Conservation (phyloP, 257 asterid genomes). For the Solanum corneliomulleri region DNA sequence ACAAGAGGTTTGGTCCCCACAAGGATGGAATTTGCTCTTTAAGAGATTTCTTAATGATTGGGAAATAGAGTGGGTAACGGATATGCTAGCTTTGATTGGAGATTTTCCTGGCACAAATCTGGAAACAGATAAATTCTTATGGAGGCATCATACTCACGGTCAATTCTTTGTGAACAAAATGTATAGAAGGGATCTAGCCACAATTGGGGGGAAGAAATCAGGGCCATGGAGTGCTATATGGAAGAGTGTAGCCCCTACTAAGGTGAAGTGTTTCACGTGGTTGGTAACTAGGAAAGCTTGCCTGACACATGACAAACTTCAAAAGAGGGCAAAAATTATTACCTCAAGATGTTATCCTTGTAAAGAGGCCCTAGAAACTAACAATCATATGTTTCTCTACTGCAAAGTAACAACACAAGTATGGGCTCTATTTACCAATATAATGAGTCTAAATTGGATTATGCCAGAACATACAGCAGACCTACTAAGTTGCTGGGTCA, state of each 20-base stretch:
- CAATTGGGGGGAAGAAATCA: background rate
- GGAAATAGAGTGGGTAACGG: background rate
- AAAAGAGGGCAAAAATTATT: background rate
- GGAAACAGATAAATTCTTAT: too few species aligned
- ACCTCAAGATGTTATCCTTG: background rate
- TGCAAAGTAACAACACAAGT: background rate
- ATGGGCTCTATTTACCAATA: background rate
- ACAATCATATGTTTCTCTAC: background rate
- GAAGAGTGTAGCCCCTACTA: background rate
- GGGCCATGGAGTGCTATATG: background rate
- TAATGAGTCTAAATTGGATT: background rate
- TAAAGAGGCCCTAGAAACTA: background rate
- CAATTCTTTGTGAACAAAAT: background rate
- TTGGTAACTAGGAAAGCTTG: background rate
- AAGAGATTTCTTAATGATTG: background rate
- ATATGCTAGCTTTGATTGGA: background rate
- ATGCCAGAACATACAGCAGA: background rate
- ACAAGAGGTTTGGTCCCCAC: background rate
- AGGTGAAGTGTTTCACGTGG: background rate
- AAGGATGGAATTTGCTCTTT: background rate
- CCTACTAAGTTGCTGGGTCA: background rate
- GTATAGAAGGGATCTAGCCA: background rate
- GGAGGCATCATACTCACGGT: background rate
- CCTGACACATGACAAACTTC: background rate
- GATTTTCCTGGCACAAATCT: background rate